phyloP scores from a whole-genome alignment of 129 eudicot genomes.

The Flaveria bidentis region DNA sequence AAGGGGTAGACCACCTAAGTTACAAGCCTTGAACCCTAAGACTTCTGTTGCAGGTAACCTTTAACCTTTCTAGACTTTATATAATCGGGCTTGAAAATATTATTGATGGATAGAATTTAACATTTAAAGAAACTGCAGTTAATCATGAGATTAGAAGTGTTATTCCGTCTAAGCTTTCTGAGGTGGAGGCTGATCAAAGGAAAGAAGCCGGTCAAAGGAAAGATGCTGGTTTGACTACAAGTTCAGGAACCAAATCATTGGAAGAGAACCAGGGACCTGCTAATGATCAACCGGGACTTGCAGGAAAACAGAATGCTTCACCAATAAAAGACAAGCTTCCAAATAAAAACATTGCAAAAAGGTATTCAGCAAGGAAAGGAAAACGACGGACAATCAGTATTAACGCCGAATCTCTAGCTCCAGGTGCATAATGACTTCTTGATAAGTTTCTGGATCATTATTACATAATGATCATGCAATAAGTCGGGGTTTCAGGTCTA shows the following conservation, averaged over 20 bases:
- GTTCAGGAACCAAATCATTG: slow-evolving; percentile 21
- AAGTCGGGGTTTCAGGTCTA: neutral
- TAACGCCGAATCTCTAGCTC: slow-evolving; percentile 29
- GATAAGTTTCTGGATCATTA: neutral
- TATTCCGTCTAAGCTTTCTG: slow-evolving; percentile 7
- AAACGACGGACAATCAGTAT: slow-evolving; percentile 33
- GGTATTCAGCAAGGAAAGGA: slow-evolving; percentile 36
- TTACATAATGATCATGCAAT: neutral
- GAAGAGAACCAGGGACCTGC: slow-evolving; percentile 26
- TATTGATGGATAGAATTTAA: slow-evolving; percentile 2
- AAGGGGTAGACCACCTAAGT: slow-evolving; percentile 69
- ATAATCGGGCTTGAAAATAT: neutral
- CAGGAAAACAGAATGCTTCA: slow-evolving; percentile 14
- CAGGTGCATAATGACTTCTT: slow-evolving; percentile 35
- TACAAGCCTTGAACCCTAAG: slow-evolving; percentile 15
- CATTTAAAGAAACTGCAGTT: slow-evolving; percentile 27
- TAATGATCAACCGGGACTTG: slow-evolving; percentile 19
- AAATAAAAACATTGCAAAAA: slow-evolving; percentile 25
- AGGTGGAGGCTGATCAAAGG: slow-evolving; percentile 20
- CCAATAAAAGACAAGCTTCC: slow-evolving; percentile 21
- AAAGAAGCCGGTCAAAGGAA: slow-evolving; percentile 23
- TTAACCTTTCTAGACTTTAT: neutral
- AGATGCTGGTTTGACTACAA: slow-evolving; percentile 30
- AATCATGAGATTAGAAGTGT: slow-evolving; percentile 27
- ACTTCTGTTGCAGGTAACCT: slow-evolving; percentile 40